Base-by-base conservation (phyloP, 805 yeast species). In the Starmerella davenportii region DNA sequence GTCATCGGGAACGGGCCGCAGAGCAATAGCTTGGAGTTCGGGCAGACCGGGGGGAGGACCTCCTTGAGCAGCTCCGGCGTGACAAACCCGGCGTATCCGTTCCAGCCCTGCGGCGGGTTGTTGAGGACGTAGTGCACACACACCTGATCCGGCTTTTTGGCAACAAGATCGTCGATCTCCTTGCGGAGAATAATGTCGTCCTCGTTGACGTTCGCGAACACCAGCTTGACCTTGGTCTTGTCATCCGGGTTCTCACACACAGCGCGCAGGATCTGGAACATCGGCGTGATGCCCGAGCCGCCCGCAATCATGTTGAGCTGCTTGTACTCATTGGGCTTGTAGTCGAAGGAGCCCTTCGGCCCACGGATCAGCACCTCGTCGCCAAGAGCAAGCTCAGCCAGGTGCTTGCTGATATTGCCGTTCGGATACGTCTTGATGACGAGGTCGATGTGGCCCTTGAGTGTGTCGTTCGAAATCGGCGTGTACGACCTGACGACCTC, bases 1-100 rank as follows among this genome's bases (percentile, higher is more conserved):
- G 77, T 74, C 94, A 85, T 79, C 45, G 87, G 84, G 43, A 93
- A 92, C 35, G 95, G 96, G 16, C 95, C 96, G 62, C 95, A 85
- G 40, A 85, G 60, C 54, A 87, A 70, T 49, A 87, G 65, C 64
- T 78, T 79, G 43, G 71, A 63, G 48, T 73, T 74, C 30, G 60
- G 64, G 30, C 72, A 53, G 21, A 81, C 64, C 39, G 65, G 63
- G 34, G 92, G 85, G 51, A 79, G 65, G 52, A 69, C 64, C 38
- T 65, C 62, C 50, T 68, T 66, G 59, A 85, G 63, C 48, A 80
- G 43, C 35, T 79, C 93, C 36, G 72, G 69, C 31, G 92, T 79
- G 40, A 84, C 74, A 51, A 74, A 84, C 21, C 96, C 96, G 35
- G 65, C 64, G 39, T 74, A 73, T 38, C 92, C 90, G 19, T 55